Percentiles rank a stretch among this genome's conserved stretches.
Evolutionary conservation across 1,284 basidiomycete genomes (phyloP).

Genomic region (Caloboletus inedulis): DNA sequence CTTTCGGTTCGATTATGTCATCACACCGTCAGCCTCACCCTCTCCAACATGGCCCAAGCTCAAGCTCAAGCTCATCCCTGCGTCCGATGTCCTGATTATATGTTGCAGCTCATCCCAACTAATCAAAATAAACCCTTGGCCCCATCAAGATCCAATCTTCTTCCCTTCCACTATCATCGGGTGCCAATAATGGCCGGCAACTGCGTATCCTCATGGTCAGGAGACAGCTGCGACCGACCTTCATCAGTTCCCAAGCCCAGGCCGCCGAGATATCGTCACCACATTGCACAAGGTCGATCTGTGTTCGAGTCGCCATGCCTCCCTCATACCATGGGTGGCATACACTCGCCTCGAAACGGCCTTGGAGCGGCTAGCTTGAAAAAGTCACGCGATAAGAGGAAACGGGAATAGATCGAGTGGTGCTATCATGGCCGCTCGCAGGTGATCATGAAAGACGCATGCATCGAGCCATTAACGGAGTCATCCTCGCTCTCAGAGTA

Average conservation of each 20-base stretch:
- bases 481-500: not conserved
- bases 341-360: not conserved
- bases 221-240: too few species aligned
- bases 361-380: not conserved
- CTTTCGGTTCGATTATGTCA: too few species aligned
- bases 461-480: constrained; percentile 4
- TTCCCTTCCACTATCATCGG: not conserved
- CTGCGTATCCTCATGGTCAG: not conserved
- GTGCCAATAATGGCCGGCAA: not conserved
- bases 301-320: not conserved
- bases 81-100: too few species aligned
- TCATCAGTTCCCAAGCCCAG: too few species aligned
- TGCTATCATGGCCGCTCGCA: constrained; percentile 3
- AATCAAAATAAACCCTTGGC: too few species aligned
- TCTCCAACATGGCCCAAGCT: too few species aligned
- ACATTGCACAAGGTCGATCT: not conserved
- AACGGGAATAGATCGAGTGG: constrained; percentile 1
- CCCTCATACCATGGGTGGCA: not conserved
- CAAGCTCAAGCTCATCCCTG: too few species aligned
- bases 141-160: constrained; percentile 1
- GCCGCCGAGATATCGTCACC: not conserved
- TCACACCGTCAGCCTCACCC: not conserved
- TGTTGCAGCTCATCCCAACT: too few species aligned
- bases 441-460: constrained; percentile 11
- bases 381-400: not conserved